Percentiles rank a stretch among this genome's conserved stretches.
These are phyloP conservation scores for Obelidium mucronatum DNA, from an alignment of 192 early-diverging fungal genomes.

Conservation along the genomic window DNA sequence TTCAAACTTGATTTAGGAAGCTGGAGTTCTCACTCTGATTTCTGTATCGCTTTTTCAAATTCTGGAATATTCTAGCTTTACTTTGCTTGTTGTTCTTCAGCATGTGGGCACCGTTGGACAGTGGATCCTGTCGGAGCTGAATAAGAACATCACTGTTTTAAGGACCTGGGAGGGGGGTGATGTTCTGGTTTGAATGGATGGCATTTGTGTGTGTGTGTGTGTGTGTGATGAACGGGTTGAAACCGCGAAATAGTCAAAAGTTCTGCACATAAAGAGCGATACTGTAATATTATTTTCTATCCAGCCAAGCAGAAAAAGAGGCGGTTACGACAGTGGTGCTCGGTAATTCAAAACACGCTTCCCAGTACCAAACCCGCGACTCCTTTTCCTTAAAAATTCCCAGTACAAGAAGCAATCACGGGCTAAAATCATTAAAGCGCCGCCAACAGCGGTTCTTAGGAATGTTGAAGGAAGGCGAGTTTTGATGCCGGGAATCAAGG, in stretches of 20 bases:
- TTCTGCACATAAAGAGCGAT: not conserved
- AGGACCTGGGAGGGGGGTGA: not conserved
- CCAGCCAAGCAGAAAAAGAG: not conserved
- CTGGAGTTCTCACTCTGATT: constrained; percentile 7
- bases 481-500: not conserved
- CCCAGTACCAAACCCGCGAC: not conserved
- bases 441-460: constrained; percentile 21
- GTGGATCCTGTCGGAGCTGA: constrained; percentile 11
- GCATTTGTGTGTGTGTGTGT: too few relatives aligned
- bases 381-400: constrained; percentile 11
- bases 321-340: not conserved
- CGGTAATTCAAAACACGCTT: constrained; percentile 5
- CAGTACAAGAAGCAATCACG: constrained; percentile 22
- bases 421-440: constrained; percentile 1
- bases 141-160: not conserved
- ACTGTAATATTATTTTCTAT: not conserved
- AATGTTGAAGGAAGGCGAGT: not conserved
- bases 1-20: not conserved
- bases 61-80: constrained; percentile 39
- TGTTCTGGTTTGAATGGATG: not conserved
- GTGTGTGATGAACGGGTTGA: too few relatives aligned
- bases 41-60: not conserved
- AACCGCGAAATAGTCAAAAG: too few relatives aligned
- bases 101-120: constrained; percentile 56
- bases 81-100: constrained; percentile 50